Percentiles rank a stretch among this genome's conserved stretches.
Evolutionary conservation across 163 green algal species (phyloP).

Genomic region (Scenedesmus sp.): DNA sequence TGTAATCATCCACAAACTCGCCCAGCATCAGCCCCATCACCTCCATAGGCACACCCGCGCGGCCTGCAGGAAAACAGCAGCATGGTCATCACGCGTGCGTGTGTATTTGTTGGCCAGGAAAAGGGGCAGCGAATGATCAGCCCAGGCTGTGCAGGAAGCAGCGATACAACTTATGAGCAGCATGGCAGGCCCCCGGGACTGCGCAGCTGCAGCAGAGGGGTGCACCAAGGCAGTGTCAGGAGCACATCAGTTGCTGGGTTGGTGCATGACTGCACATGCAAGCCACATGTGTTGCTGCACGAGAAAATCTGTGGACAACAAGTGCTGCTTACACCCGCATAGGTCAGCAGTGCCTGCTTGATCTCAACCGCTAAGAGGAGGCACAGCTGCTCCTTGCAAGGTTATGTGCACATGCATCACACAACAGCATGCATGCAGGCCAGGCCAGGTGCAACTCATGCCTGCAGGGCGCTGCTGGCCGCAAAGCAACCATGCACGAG

Average conservation of each 20-base stretch:
- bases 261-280: not conserved
- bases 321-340: not conserved
- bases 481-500: not conserved
- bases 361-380: too few species aligned
- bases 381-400: too few species aligned
- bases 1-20: conserved; percentile 99
- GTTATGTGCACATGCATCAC: not conserved
- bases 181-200: not conserved
- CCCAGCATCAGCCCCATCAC: conserved; percentile 99
- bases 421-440: not conserved
- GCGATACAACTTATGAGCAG: too few species aligned
- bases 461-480: too few species aligned
- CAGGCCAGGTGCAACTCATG: not conserved
- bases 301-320: too few species aligned
- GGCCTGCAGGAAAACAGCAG: conserved; percentile 68
- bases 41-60: conserved; percentile 99
- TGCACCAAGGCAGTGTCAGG: not conserved
- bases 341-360: not conserved
- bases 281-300: not conserved
- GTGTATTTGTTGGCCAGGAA: too few species aligned
- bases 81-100: not conserved
- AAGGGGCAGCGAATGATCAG: too few species aligned
- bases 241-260: not conserved
- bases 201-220: not conserved
- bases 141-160: too few species aligned